Percentiles rank a stretch among this genome's conserved stretches.
phyloP scores from a whole-genome alignment of 768 basidiomycete species.

The Pisolithus orientalis region DNA sequence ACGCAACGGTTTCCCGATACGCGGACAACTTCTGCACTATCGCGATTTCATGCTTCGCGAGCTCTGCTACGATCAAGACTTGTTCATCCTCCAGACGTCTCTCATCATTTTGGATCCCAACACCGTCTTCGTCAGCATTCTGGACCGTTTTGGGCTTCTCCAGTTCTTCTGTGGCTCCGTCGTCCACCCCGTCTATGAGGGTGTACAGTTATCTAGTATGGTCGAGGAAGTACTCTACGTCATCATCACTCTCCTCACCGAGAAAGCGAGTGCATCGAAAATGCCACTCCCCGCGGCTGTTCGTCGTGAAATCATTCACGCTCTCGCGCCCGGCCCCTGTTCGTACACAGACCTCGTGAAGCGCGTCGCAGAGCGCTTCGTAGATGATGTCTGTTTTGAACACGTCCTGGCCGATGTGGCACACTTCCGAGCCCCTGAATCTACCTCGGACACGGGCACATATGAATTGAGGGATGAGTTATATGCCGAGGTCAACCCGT shows the following conservation, averaged over 20 bases:
- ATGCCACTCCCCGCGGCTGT: constrained; percentile 61
- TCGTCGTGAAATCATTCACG: constrained; percentile 83
- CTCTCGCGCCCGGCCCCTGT: constrained; percentile 81
- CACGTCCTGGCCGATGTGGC: constrained; percentile 73
- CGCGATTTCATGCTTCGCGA: constrained; percentile 95
- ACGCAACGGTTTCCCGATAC: constrained; percentile 92
- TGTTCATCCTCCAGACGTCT: constrained; percentile 84
- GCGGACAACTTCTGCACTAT: constrained; percentile 92
- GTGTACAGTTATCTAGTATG: constrained; percentile 70
- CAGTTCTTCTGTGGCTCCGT: constrained; percentile 69
- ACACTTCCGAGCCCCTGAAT: constrained; percentile 75
- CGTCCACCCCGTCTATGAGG: constrained; percentile 56
- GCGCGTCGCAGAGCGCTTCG: constrained; percentile 82
- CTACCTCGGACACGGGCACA: constrained; percentile 69
- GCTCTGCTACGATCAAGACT: constrained; percentile 92
- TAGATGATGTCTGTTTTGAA: constrained; percentile 80
- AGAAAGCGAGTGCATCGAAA: constrained; percentile 67
- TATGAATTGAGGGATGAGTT: constrained; percentile 83
- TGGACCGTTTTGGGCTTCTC: constrained; percentile 83
- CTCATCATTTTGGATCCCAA: constrained; percentile 76
- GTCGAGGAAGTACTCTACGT: constrained; percentile 89
- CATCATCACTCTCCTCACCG: constrained; percentile 80
- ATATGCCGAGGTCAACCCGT: constrained; percentile 88
- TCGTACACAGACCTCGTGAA: constrained; percentile 89
- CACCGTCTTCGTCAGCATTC: constrained; percentile 73